These are phyloP conservation scores for Malassezia dermatis DNA, from an alignment of 1,284 basidiomycete species.

Conservation along the genomic window DNA sequence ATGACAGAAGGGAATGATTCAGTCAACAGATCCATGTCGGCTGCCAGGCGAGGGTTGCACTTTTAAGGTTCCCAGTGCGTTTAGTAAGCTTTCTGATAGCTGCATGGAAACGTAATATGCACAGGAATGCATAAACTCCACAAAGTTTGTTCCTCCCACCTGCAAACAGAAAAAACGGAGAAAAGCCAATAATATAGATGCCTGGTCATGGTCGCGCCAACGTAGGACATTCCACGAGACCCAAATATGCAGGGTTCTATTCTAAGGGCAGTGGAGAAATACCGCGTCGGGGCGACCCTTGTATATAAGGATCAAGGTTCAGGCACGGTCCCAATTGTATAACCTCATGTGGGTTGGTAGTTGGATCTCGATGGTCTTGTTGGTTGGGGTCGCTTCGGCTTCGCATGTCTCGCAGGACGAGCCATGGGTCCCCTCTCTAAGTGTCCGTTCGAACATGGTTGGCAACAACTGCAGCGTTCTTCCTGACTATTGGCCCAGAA, in stretches of 20 bases:
- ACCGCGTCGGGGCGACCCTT: not conserved
- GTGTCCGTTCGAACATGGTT: conserved; percentile 7
- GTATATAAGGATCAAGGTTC: not conserved
- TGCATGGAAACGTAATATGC: not conserved
- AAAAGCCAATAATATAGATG: no score
- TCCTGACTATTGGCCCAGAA: conserved; percentile 28
- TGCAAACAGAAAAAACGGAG: no score
- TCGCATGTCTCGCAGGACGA: not conserved
- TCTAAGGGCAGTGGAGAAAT: not conserved
- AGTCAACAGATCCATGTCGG: no score
- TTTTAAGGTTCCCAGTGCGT: no score
- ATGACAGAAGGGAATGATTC: no score
- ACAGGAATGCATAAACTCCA: not conserved
- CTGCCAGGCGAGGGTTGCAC: no score
- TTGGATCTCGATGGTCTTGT: not conserved
- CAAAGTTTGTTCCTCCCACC: not conserved
- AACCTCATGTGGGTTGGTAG: not conserved
- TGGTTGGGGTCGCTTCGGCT: not conserved
- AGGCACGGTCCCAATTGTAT: not conserved
- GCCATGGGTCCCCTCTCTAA: not conserved
- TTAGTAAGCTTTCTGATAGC: not conserved
- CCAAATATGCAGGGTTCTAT: not conserved
- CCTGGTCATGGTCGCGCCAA: not conserved
- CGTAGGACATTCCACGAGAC: not conserved
- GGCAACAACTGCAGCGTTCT: conserved; percentile 35